Evolutionary conservation across 2,329 filamentous ascomycete species (phyloP).

Genomic region (Balansia obtecta): DNA sequence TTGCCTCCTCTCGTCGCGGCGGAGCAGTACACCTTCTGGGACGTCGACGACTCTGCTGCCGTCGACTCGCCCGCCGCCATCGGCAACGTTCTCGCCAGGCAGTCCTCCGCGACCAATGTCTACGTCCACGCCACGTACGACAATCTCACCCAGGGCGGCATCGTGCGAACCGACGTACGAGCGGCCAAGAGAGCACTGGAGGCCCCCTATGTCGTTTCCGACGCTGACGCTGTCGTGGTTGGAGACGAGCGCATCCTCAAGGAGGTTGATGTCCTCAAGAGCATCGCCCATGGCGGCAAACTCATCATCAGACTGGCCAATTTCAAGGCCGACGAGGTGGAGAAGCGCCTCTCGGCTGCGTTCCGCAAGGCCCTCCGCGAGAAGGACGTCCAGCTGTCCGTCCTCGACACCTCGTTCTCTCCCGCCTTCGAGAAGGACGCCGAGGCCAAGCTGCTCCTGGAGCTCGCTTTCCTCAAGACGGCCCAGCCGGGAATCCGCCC

Average conservation of each 20-base stretch:
- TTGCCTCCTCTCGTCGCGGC: slow-evolving; percentile 39
- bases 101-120: slow-evolving; percentile 51
- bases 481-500: slow-evolving; percentile 54
- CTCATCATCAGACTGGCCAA: slow-evolving; percentile 65
- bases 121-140: slow-evolving; percentile 50
- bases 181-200: slow-evolving; percentile 74
- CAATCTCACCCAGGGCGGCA: slow-evolving; percentile 62
- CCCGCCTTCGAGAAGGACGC: slow-evolving; percentile 56
- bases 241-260: slow-evolving; percentile 70
- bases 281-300: slow-evolving; percentile 56
- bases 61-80: slow-evolving; percentile 50
- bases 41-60: slow-evolving; percentile 62
- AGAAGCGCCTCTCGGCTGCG: slow-evolving; percentile 65
- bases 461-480: slow-evolving; percentile 74
- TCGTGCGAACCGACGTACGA: slow-evolving; percentile 73
- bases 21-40: slow-evolving; percentile 90
- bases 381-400: slow-evolving; percentile 58
- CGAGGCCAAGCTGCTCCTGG: slow-evolving; percentile 55
- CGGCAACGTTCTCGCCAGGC: slow-evolving; percentile 55
- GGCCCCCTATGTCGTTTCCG: slow-evolving; percentile 66
- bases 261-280: slow-evolving; percentile 61
- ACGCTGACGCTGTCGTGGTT: slow-evolving; percentile 69
- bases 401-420: slow-evolving; percentile 60
- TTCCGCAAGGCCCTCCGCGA: slow-evolving; percentile 61
- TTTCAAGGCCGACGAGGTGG: slow-evolving; percentile 77